Evolutionary conservation across 305 asterid genomes (phyloP).

Genomic region (Nicotiana rustica): DNA sequence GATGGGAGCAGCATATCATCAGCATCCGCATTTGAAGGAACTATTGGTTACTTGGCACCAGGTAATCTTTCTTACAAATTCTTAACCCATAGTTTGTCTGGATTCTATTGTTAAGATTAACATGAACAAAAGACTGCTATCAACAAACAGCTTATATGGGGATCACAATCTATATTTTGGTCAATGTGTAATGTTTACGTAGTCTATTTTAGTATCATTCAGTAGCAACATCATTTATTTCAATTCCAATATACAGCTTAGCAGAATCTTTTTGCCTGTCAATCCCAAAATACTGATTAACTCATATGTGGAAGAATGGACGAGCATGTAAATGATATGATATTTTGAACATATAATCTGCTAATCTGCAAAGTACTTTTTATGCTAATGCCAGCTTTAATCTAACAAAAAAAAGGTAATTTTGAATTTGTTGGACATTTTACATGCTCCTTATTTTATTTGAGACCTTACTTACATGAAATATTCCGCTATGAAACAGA

Average conservation of each 20-base stretch:
- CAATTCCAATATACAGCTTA: not conserved
- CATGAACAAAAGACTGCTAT: not conserved
- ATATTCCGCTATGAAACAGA: constrained; percentile 51
- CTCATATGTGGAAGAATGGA: constrained; percentile 3
- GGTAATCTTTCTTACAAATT: constrained; percentile 49
- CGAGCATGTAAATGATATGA: not conserved
- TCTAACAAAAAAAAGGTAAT: not conserved
- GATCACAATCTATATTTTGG: not conserved
- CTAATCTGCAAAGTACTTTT: not conserved
- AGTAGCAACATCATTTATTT: constrained; percentile 2
- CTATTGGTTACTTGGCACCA: constrained; percentile 94
- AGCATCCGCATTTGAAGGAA: constrained; percentile 76
- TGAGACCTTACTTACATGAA: constrained; percentile 23
- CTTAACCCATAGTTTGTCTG: not conserved
- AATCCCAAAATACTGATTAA: constrained; percentile 24
- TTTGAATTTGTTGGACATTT: constrained; percentile 6
- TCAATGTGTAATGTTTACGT: not conserved
- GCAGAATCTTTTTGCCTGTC: not conserved
- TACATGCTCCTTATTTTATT: constrained; percentile 7
- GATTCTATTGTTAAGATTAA: not conserved
- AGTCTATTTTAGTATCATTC: constrained; percentile 13
- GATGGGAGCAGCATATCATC: constrained; percentile 53
- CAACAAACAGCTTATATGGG: not conserved
- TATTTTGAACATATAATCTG: not conserved
- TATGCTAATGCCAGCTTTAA: not conserved